Evolutionary conservation across 306 rosid genomes (phyloP).

Genomic region (Prunus kanzakura): DNA sequence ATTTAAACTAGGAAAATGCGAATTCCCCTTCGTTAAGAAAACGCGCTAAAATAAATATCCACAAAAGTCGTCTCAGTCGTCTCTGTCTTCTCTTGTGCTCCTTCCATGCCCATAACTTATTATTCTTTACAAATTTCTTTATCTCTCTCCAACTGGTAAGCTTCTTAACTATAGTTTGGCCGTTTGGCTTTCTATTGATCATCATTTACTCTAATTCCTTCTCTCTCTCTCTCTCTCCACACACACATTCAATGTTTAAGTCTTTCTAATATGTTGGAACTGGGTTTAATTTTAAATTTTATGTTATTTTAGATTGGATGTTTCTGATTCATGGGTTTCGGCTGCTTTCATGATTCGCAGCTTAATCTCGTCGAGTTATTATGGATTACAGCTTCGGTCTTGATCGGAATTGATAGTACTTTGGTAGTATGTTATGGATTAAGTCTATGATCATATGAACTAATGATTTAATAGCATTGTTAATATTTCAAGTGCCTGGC

Average conservation of each 20-base stretch:
- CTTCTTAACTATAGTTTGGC: neutral
- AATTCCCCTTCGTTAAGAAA: neutral
- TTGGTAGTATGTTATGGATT: no score
- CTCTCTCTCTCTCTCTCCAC: neutral
- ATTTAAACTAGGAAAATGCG: no score
- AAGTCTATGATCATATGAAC: no score
- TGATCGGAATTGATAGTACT: no score
- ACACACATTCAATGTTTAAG: no score
- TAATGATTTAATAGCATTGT: no score
- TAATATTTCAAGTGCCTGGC: neutral
- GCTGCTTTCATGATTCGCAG: neutral
- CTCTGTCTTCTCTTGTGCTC: neutral
- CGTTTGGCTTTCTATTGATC: no score
- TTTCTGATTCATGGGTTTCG: neutral
- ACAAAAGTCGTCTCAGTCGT: neutral
- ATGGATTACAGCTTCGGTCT: no score
- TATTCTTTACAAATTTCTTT: neutral
- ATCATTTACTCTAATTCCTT: no score
- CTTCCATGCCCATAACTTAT: no score
- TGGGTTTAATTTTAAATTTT: neutral
- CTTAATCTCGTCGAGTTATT: neutral
- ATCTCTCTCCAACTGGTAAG: neutral
- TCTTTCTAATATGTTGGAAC: neutral
- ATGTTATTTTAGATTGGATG: no score
- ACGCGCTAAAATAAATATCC: neutral